These are phyloP conservation scores for Rhizophagus clarus DNA, from an alignment of 192 early-diverging fungal species.

Conservation along the genomic window DNA sequence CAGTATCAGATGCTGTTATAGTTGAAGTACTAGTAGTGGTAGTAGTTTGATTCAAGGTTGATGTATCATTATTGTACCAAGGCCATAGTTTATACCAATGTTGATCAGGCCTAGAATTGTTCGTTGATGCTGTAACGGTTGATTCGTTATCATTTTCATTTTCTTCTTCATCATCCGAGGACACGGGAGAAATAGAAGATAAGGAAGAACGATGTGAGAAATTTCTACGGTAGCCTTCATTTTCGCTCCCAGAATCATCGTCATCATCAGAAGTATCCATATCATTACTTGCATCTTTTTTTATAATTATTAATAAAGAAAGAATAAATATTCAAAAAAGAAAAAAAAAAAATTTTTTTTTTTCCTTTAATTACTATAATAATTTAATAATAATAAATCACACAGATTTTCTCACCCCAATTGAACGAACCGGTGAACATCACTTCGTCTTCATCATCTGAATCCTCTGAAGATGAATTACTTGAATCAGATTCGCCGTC, in stretches of 20 bases:
- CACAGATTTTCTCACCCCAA: constrained; percentile 9
- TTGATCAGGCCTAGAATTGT: constrained; percentile 3
- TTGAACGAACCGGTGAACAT: constrained; percentile 13
- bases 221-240: neutral
- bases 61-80: constrained; percentile 1
- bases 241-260: neutral
- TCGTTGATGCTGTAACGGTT: neutral
- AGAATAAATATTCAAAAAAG: neutral
- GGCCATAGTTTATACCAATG: constrained; percentile 24
- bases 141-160: constrained; percentile 1
- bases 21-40: neutral
- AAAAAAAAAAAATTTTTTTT: neutral
- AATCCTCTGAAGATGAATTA: constrained; percentile 15
- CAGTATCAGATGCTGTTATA: neutral
- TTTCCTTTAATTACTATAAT: neutral
- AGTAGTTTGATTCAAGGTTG: neutral
- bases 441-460: constrained; percentile 8
- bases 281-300: neutral
- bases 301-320: neutral
- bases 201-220: constrained; percentile 1
- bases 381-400: neutral
- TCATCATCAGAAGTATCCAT: constrained; percentile 23
- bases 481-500: neutral
- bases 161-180: neutral
- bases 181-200: constrained; percentile 1